Conservation (phyloP, 768 basidiomycete genomes). For the Collybiopsis confluens region DNA sequence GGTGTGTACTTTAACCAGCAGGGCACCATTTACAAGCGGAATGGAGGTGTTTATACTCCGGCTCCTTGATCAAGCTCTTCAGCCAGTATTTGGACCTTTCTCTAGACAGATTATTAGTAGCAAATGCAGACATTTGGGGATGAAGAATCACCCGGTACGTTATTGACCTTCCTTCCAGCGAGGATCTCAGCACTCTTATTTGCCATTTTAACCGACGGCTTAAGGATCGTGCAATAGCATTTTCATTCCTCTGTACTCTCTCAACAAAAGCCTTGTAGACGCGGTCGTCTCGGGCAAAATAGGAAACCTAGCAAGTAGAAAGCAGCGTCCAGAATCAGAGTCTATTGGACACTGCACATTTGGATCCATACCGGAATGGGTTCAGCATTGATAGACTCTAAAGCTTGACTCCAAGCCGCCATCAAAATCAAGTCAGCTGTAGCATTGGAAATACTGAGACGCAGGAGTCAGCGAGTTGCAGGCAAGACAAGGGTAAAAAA, state of each 20-base stretch:
- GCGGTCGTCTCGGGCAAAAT: conserved; percentile 91
- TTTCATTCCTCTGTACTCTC: conserved; percentile 37
- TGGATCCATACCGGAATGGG: conserved; percentile 60
- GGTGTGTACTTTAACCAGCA: conserved; percentile 54
- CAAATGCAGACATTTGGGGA: neutral
- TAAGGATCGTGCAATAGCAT: conserved; percentile 42
- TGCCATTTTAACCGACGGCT: conserved; percentile 68
- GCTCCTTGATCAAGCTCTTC: conserved; percentile 63
- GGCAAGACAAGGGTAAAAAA: neutral
- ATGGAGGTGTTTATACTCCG: conserved; percentile 30
- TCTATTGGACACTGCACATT: conserved; percentile 2
- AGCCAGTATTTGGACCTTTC: conserved; percentile 59
- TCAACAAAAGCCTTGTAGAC: conserved; percentile 70
- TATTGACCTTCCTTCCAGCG: conserved; percentile 61
- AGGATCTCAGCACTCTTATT: conserved; percentile 54
- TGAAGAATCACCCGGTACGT: conserved; percentile 56
- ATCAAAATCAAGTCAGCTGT: conserved; percentile 81
- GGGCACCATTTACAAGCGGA: conserved; percentile 78
- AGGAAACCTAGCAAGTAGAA: conserved; percentile 57
- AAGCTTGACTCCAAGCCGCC: conserved; percentile 69
- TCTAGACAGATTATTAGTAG: conserved; percentile 27
- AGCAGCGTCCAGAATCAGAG: neutral
- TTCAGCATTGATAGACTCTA: conserved; percentile 56
- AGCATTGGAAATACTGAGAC: conserved; percentile 80
- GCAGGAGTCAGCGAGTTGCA: conserved; percentile 1